Percentiles rank a stretch among this genome's conserved stretches.
Conservation (phyloP, 495 filamentous ascomycete genomes). For the Penicillium ucsense region DNA sequence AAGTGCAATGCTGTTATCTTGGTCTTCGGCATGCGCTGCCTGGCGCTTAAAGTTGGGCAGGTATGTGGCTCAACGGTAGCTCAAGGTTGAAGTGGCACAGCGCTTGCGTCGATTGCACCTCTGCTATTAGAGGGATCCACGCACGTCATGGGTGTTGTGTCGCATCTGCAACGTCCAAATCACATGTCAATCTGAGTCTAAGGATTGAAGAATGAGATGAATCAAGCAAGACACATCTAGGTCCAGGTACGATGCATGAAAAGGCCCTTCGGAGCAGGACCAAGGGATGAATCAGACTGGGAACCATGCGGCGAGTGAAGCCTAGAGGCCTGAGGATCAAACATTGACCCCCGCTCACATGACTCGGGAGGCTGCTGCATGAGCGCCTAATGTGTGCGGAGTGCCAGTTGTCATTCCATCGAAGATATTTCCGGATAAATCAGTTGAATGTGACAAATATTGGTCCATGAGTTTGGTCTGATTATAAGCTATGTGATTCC, state of each 20-base stretch:
- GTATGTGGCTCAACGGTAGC: conserved; percentile 9
- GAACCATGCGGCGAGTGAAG: conserved; percentile 1
- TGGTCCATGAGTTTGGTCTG: too few species aligned
- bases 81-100: conserved; percentile 6
- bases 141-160: conserved; percentile 7
- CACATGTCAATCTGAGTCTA: neutral
- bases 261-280: neutral
- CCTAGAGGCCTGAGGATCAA: neutral
- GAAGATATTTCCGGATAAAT: too few species aligned
- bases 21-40: conserved; percentile 15
- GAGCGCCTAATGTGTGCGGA: conserved; percentile 11
- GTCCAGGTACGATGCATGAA: conserved; percentile 7
- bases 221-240: neutral
- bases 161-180: neutral
- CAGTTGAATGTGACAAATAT: too few species aligned
- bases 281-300: neutral
- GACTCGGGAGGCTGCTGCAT: conserved; percentile 13
- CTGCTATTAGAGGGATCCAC: conserved; percentile 2
- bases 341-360: conserved; percentile 8
- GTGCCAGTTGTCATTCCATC: neutral
- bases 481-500: too few species aligned
- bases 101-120: conserved; percentile 11
- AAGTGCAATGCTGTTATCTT: conserved; percentile 14
- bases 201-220: neutral
- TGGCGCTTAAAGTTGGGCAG: conserved; percentile 29